Base-by-base conservation (phyloP, 2,329 filamentous ascomycete genomes). In the Scleromitrula shiraiana region DNA sequence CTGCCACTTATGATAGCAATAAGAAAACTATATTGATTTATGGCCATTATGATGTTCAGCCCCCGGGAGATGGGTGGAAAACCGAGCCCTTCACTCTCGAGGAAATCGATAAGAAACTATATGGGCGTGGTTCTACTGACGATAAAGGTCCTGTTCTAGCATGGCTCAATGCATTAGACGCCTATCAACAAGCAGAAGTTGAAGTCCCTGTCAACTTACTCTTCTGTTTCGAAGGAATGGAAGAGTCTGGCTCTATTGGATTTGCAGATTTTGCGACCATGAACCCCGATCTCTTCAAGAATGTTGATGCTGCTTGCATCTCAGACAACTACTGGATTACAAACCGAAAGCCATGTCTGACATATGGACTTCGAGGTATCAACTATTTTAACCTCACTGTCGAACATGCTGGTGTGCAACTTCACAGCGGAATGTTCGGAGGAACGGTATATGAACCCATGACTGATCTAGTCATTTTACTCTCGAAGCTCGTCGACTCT, bases 221-320 rank as follows among this genome's bases (percentile, higher is more conserved):
- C 17, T 41, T 47, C 9, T 47, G 44, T 23, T 41, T 47, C 15
- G 44, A 47, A 47, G 44, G 44, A 20, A 41, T 47, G 44, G 44
- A 47, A 17, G 44, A 47, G 22, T 41, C 27, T 0, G 44, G 44
- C 5, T 47, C 44, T 14, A 47, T 4, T 1, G 44, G 44, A n/a
- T 39, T 47, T 7, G 24, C 27, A 5, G 19, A 6, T 0, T 41
- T 47, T 33, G 22, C 27, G 8, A 33, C 8, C 4, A 6, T 7
- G 2, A 33, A 38, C 19, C 19, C 3, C 12, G 3, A 6, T 4
- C 20, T 41, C 15, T 41, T 47, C 4, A 12, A 14, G 2, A n/a
- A 41, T 5, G 36, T 41, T 6, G 26, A 42, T 7, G 44, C 37
- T 4, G 37, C 27, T 9, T 47, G 36, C 14, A 47, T 47, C 5